phyloP scores from a whole-genome alignment of 495 filamentous ascomycete genomes.

The Penicillium soppii region DNA sequence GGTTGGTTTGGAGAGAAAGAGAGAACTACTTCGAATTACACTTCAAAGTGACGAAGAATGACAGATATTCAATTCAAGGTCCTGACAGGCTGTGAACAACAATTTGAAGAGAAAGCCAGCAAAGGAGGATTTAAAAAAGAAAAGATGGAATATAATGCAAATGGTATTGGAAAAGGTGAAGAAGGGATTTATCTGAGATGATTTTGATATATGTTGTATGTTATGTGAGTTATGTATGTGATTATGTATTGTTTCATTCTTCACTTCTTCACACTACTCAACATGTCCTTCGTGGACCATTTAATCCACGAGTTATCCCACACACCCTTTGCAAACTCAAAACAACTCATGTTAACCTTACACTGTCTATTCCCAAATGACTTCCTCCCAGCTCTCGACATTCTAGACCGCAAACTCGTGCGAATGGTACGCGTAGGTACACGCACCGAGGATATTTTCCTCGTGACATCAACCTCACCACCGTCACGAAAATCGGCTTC shows the following conservation, averaged over 20 bases:
- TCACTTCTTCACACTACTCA: background rate
- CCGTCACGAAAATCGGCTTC: slow-evolving; percentile 27
- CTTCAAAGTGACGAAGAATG: too few relatives aligned
- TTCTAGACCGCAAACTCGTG: slow-evolving; percentile 73
- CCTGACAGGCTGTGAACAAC: too few relatives aligned
- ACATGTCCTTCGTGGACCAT: slow-evolving; percentile 26
- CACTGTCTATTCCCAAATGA: slow-evolving; percentile 56
- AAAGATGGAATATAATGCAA: too few relatives aligned
- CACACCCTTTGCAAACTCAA: slow-evolving; percentile 22
- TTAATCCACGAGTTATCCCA: slow-evolving; percentile 26
- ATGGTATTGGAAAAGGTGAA: too few relatives aligned
- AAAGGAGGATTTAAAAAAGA: too few relatives aligned
- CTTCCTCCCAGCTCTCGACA: slow-evolving; percentile 73
- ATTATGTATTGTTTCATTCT: background rate
- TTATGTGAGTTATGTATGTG: too few relatives aligned
- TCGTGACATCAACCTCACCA: slow-evolving; percentile 47
- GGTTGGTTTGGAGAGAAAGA: too few relatives aligned
- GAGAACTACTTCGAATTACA: too few relatives aligned
- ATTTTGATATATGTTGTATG: too few relatives aligned
- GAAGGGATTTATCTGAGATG: too few relatives aligned
- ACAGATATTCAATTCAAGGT: too few relatives aligned
- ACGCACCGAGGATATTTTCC: slow-evolving; percentile 26
- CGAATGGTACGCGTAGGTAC: slow-evolving; percentile 29
- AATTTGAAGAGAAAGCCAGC: too few relatives aligned
- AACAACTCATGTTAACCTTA: slow-evolving; percentile 49